phyloP scores from a whole-genome alignment of 176 grass and related monocot genomes.

The Eleusine indica region DNA sequence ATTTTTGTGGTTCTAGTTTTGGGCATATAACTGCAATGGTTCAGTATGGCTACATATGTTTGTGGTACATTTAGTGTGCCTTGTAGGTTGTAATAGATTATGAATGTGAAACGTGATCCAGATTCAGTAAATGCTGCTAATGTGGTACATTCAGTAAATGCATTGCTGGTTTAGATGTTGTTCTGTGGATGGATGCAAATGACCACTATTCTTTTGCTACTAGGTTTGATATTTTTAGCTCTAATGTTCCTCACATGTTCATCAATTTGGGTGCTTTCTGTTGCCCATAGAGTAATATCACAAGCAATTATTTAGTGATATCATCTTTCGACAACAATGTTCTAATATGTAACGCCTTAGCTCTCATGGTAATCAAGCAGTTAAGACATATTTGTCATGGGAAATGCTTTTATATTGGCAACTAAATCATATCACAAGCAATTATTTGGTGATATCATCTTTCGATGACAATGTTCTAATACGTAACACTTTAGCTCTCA shows the following conservation, averaged over 20 bases:
- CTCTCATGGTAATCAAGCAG: constrained; percentile 3
- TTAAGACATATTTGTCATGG: constrained; percentile 10
- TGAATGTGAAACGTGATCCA: not conserved
- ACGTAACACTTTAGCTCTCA: constrained; percentile 5
- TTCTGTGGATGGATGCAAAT: not conserved
- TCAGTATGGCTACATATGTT: not conserved
- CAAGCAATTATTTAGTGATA: constrained; percentile 8
- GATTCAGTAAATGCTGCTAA: not conserved
- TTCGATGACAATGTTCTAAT: not conserved
- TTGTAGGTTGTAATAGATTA: constrained; percentile 26
- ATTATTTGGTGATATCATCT: constrained; percentile 25
- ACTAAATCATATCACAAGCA: not conserved
- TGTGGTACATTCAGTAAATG: too few species aligned
- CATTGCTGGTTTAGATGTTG: not conserved
- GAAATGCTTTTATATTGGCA: not conserved
- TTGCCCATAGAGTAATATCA: constrained; percentile 11
- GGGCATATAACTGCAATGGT: constrained; percentile 4
- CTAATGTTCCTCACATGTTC: not conserved
- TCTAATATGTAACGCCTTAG: constrained; percentile 10
- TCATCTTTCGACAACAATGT: constrained; percentile 14
- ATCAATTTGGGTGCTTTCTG: constrained; percentile 17
- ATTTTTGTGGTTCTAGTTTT: constrained; percentile 21
- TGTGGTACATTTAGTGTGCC: constrained; percentile 5
- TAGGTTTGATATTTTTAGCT: constrained; percentile 17
- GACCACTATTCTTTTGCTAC: not conserved